Evolutionary conservation across 306 rosid genomes (phyloP).

Genomic region (Vachellia pachyceras): DNA sequence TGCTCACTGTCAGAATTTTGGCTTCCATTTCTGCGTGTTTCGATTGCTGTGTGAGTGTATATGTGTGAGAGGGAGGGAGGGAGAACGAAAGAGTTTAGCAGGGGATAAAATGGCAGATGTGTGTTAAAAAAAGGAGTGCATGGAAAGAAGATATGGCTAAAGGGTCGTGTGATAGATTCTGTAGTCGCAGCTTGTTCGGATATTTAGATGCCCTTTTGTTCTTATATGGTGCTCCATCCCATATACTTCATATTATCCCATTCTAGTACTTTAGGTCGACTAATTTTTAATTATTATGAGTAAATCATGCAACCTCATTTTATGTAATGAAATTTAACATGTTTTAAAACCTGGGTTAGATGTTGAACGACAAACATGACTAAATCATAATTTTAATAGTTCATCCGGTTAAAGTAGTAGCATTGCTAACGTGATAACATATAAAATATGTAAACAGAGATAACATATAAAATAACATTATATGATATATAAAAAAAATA

Average conservation of each 20-base stretch:
- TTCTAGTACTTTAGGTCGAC: not conserved
- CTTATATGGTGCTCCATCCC: not conserved
- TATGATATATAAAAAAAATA: too few relatives aligned
- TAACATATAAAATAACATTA: too few relatives aligned
- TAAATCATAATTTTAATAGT: too few relatives aligned
- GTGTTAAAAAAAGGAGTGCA: slow-evolving; percentile 44
- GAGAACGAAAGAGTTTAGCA: not conserved
- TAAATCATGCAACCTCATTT: not conserved
- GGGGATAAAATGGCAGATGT: not conserved
- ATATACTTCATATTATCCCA: not conserved
- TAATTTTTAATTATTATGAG: not conserved
- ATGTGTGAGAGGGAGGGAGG: slow-evolving; percentile 13
- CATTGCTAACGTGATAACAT: too few relatives aligned
- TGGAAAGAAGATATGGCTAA: slow-evolving; percentile 42
- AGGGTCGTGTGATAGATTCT: not conserved
- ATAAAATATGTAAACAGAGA: too few relatives aligned
- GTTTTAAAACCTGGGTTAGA: not conserved
- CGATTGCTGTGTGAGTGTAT: slow-evolving; percentile 28
- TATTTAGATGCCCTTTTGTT: slow-evolving; percentile 16
- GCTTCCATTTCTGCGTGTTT: slow-evolving; percentile 59
- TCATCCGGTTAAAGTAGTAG: too few relatives aligned
- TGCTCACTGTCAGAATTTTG: slow-evolving; percentile 41
- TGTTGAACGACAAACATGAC: not conserved
- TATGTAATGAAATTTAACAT: not conserved
- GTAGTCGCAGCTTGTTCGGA: not conserved